These are phyloP conservation scores for Waltiozyma solani DNA, from an alignment of 1,139 yeast species.

Conservation along the genomic window DNA sequence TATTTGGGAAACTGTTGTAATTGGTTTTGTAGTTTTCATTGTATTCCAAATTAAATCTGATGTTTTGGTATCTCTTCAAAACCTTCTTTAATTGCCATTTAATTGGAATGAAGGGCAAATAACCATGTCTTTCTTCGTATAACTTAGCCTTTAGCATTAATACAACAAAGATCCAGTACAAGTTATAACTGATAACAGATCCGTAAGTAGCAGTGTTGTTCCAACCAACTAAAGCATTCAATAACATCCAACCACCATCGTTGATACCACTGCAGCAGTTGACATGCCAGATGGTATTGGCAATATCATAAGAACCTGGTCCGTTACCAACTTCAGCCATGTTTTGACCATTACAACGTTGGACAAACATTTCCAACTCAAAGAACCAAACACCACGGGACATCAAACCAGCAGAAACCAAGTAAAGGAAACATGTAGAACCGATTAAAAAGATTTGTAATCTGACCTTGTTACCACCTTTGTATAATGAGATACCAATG, in stretches of 20 bases:
- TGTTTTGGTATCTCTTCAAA: slow-evolving; percentile 31
- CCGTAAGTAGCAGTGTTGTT: slow-evolving; percentile 92
- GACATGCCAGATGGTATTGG: slow-evolving; percentile 85
- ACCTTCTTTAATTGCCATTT: slow-evolving; percentile 50
- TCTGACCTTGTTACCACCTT: slow-evolving; percentile 70
- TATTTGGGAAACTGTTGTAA: background rate
- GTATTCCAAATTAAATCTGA: slow-evolving; percentile 21
- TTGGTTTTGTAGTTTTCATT: slow-evolving; percentile 16
- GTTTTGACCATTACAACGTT: slow-evolving; percentile 70
- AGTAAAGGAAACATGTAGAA: slow-evolving; percentile 78
- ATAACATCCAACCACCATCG: slow-evolving; percentile 89
- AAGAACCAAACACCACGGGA: slow-evolving; percentile 90
- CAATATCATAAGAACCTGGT: slow-evolving; percentile 86
- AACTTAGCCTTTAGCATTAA: slow-evolving; percentile 38
- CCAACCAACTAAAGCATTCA: slow-evolving; percentile 93
- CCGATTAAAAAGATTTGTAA: slow-evolving; percentile 71
- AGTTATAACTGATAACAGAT: slow-evolving; percentile 63
- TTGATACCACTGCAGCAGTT: slow-evolving; percentile 90
- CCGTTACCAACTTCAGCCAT: slow-evolving; percentile 87
- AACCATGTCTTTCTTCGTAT: slow-evolving; percentile 55
- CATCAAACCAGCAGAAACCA: slow-evolving; percentile 83
- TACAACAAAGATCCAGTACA: slow-evolving; percentile 67
- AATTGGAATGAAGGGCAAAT: slow-evolving; percentile 49
- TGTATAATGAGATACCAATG: slow-evolving; percentile 62
- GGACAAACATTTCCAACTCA: slow-evolving; percentile 59